Conservation (phyloP, 2,329 filamentous ascomycete genomes). For the Beauveria bassiana region DNA sequence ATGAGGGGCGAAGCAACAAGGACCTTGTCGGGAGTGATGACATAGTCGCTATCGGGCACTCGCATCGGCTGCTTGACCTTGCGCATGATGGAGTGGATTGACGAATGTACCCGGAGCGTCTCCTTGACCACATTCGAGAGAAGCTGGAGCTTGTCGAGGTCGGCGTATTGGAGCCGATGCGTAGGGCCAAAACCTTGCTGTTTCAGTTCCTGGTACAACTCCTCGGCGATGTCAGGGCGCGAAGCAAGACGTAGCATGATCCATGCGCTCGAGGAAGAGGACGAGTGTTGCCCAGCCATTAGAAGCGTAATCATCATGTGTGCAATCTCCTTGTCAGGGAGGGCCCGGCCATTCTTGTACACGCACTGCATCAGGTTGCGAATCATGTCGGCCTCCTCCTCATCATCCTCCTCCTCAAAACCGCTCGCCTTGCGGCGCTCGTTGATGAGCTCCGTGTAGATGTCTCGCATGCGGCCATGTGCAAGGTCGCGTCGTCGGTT, state of each 20-base stretch:
- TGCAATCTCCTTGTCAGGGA: slow-evolving; percentile 70
- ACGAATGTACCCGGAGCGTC: slow-evolving; percentile 62
- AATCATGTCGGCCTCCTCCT: slow-evolving; percentile 62
- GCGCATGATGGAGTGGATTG: slow-evolving; percentile 67
- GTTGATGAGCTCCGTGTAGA: slow-evolving; percentile 66
- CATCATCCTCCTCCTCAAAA: slow-evolving; percentile 29
- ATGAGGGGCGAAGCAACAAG: slow-evolving; percentile 36
- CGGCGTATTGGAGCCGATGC: slow-evolving; percentile 27
- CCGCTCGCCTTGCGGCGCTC: slow-evolving; percentile 42
- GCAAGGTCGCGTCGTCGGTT: slow-evolving; percentile 67
- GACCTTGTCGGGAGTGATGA: slow-evolving; percentile 44
- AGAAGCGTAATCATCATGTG: slow-evolving; percentile 86
- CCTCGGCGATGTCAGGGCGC: slow-evolving; percentile 62
- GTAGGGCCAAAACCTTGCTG: slow-evolving; percentile 21
- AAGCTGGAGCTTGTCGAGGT: slow-evolving; percentile 2
- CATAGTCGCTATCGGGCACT: slow-evolving; percentile 47
- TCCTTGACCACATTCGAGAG: slow-evolving; percentile 50
- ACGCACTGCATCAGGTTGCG: slow-evolving; percentile 68
- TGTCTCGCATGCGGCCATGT: slow-evolving; percentile 59
- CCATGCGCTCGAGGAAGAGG: slow-evolving; percentile 70
- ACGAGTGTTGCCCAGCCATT: slow-evolving; percentile 80
- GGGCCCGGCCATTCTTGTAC: slow-evolving; percentile 63
- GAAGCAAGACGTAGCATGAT: slow-evolving; percentile 67
- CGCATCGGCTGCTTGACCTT: slow-evolving; percentile 61
- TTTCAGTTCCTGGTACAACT: slow-evolving; percentile 62